Conservation (phyloP, 306 rosid genomes). For the Cicer cuneatum region DNA sequence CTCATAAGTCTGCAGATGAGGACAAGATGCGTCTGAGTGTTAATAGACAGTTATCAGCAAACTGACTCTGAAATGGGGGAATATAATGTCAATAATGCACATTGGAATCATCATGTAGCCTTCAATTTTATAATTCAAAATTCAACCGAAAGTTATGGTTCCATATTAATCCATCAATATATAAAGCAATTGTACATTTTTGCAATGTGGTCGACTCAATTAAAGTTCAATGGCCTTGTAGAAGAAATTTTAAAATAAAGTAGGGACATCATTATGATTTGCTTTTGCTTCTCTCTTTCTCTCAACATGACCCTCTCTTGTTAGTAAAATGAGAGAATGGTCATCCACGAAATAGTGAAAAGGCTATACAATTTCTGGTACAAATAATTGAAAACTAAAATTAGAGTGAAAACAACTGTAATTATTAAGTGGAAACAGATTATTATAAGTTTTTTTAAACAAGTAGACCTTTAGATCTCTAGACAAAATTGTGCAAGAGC, state of each 20-base stretch:
- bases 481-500: slow-evolving; percentile 24
- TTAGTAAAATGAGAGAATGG: slow-evolving; percentile 14
- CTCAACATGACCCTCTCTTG: slow-evolving; percentile 15
- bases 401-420: background rate
- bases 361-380: background rate
- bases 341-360: slow-evolving; percentile 32
- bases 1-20: slow-evolving; percentile 84
- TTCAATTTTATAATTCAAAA: slow-evolving; percentile 17
- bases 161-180: slow-evolving; percentile 22
- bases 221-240: slow-evolving; percentile 5
- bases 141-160: slow-evolving; percentile 16
- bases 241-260: slow-evolving; percentile 32
- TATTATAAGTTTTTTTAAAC: background rate
- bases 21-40: slow-evolving; percentile 41
- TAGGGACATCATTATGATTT: background rate
- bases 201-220: slow-evolving; percentile 1
- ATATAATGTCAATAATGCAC: slow-evolving; percentile 10
- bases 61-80: slow-evolving; percentile 29
- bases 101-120: slow-evolving; percentile 34
- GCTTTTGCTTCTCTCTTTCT: background rate
- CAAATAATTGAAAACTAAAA: slow-evolving; percentile 20
- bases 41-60: slow-evolving; percentile 34
- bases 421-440: slow-evolving; percentile 10
- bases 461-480: slow-evolving; percentile 14
- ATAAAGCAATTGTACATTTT: slow-evolving; percentile 15